These are phyloP conservation scores for Didymella pomorum DNA, from an alignment of 2,329 filamentous ascomycete genomes.

Conservation along the genomic window DNA sequence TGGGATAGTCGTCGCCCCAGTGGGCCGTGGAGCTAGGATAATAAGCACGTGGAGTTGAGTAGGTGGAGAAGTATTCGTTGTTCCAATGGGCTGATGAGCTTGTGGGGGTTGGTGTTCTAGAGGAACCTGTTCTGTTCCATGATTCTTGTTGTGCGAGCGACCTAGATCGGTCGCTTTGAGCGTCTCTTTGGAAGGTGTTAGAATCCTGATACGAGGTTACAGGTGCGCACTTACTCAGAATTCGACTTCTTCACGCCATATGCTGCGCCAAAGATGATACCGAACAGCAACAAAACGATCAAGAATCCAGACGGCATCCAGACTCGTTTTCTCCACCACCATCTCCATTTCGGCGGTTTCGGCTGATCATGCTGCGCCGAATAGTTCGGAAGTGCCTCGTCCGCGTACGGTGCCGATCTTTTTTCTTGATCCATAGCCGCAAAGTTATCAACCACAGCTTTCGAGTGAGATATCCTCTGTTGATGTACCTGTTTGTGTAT, in stretches of 20 bases:
- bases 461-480: not conserved
- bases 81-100: not conserved
- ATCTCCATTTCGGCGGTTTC: not conserved
- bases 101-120: not conserved
- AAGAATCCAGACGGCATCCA: not conserved
- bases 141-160: not conserved
- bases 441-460: not conserved
- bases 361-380: not conserved
- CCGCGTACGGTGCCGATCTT: not conserved
- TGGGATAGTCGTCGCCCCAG: not conserved
- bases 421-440: not conserved
- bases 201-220: not conserved
- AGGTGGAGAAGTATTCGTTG: not conserved
- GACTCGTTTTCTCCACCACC: constrained; percentile 13
- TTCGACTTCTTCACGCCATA: constrained; percentile 1
- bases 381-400: constrained; percentile 5
- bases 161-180: not conserved
- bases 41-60: not conserved
- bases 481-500: constrained; percentile 2
- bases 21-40: not conserved
- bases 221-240: not conserved
- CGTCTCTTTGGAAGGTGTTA: not conserved
- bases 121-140: not conserved
- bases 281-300: not conserved
- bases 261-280: constrained; percentile 10